Evolutionary conservation across 768 basidiomycete species (phyloP), one percentile per base, ranked within the genome.

Genomic region (Tephrocybe sp.): DNA sequence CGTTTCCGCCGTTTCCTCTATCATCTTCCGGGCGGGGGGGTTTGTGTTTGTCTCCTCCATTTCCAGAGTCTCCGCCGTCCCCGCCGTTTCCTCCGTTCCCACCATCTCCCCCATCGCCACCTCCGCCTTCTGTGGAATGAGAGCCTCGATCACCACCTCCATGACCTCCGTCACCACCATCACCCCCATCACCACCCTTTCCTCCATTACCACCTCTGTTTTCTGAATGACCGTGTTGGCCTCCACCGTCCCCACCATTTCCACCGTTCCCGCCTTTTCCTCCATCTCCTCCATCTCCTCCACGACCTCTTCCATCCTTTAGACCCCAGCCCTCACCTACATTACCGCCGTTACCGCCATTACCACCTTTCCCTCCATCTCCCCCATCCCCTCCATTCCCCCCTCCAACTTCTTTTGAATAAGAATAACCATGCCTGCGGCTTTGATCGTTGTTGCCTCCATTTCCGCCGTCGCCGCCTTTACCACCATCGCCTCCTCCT

Each of bases 401-500:
- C 30, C 35, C 23, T 26, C 12, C 11, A 26, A 17, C n/a, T 12
- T 38, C 23, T 30, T 10, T 17, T 8, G 36, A 22, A 1, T 6
- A 11, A 1, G 23, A 34, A 23, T 9, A 7, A 19, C 19, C 17
- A 1, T 39, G 23, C 20, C 26, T 31, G 13, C 31, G 17, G 13
- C 4, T 35, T 14, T 1, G 6, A 31, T 39, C 12, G 19, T 31
- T 4, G 4, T 48, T 30, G 17, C 26, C 36, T 26, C 17, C 26
- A 20, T 48, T 30, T 17, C 36, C 46, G 8, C 23, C 46, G 23
- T 38, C 16, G 6, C 46, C 46, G 14, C 46, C 46, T 26, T 31
- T 39, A 19, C 46, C 46, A 17, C 46, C 46, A 20, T 48, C 46
- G 2, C 46, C 46, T 26, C 36, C 45, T 30, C 8, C 36, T 48